Conservation (phyloP, 2,329 filamentous ascomycete genomes). For the Coniosporium tulheliwenetii region DNA sequence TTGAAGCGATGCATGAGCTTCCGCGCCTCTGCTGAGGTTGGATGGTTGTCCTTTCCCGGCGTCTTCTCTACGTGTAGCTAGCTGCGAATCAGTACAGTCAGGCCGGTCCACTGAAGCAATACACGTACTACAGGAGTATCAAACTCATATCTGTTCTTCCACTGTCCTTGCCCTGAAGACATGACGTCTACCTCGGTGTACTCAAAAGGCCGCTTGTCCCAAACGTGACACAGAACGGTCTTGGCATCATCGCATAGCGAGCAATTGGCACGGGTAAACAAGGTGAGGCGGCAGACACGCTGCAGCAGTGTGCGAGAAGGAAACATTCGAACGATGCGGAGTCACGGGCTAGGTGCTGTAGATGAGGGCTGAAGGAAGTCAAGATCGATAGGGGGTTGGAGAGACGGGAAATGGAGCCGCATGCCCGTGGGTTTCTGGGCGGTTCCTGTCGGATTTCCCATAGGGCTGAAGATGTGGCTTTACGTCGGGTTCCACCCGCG, state of each 20-base stretch:
- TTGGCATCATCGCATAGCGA: constrained; percentile 56
- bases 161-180: constrained; percentile 43
- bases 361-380: too few relatives aligned
- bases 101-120: background rate
- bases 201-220: constrained; percentile 49
- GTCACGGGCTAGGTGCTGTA: too few relatives aligned
- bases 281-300: constrained; percentile 32
- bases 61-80: constrained; percentile 48
- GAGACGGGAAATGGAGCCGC: too few relatives aligned
- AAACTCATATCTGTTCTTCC: constrained; percentile 64
- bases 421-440: too few relatives aligned
- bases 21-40: constrained; percentile 42
- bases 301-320: too few relatives aligned
- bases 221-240: constrained; percentile 50
- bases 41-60: constrained; percentile 19
- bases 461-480: too few relatives aligned
- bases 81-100: constrained; percentile 1
- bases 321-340: too few relatives aligned
- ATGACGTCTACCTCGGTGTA: constrained; percentile 58
- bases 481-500: too few relatives aligned
- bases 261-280: constrained; percentile 61
- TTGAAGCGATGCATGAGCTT: constrained; percentile 72
- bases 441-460: too few relatives aligned
- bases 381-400: too few relatives aligned
- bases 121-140: constrained; percentile 59